These are phyloP conservation scores for Asterophora lycoperdoides DNA, from an alignment of 768 basidiomycete genomes.

Conservation along the genomic window DNA sequence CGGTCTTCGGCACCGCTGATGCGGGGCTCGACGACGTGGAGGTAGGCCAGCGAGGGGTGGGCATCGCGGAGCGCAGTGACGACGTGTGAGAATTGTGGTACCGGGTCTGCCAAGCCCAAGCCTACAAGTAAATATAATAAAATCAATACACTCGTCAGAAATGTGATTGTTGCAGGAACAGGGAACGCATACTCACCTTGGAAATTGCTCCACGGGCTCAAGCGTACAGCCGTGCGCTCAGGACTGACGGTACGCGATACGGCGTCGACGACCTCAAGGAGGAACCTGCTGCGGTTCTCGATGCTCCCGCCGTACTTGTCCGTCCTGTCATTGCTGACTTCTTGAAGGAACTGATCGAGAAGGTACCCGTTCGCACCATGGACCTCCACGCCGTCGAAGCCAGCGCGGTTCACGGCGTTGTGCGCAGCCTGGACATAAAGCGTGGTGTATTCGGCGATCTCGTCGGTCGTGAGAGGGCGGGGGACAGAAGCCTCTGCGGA, in stretches of 20 bases:
- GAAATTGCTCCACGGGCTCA: slow-evolving; percentile 51
- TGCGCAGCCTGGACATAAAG: slow-evolving; percentile 51
- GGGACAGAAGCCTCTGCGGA: neutral
- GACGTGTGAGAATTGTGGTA: slow-evolving; percentile 50
- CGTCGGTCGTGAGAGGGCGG: slow-evolving; percentile 36
- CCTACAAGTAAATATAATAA: neutral
- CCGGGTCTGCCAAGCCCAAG: slow-evolving; percentile 23
- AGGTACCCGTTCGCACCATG: slow-evolving; percentile 46
- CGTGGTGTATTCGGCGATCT: slow-evolving; percentile 46
- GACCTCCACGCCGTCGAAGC: slow-evolving; percentile 62
- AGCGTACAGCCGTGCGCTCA: slow-evolving; percentile 46
- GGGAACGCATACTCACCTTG: slow-evolving; percentile 30
- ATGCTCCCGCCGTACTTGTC: slow-evolving; percentile 69
- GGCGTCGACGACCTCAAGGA: slow-evolving; percentile 49
- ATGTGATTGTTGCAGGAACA: no score
- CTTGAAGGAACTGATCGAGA: slow-evolving; percentile 60
- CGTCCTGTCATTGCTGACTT: slow-evolving; percentile 48
- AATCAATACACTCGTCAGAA: neutral
- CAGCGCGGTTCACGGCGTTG: slow-evolving; percentile 52
- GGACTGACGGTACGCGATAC: slow-evolving; percentile 48
- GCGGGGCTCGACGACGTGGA: slow-evolving; percentile 14
- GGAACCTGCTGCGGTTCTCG: slow-evolving; percentile 55
- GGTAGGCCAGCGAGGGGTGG: slow-evolving; percentile 27
- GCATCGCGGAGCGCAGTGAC: slow-evolving; percentile 34
- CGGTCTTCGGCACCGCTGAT: neutral